phyloP scores from a whole-genome alignment of 495 filamentous ascomycete genomes.

The Penicillium cinerascens region DNA sequence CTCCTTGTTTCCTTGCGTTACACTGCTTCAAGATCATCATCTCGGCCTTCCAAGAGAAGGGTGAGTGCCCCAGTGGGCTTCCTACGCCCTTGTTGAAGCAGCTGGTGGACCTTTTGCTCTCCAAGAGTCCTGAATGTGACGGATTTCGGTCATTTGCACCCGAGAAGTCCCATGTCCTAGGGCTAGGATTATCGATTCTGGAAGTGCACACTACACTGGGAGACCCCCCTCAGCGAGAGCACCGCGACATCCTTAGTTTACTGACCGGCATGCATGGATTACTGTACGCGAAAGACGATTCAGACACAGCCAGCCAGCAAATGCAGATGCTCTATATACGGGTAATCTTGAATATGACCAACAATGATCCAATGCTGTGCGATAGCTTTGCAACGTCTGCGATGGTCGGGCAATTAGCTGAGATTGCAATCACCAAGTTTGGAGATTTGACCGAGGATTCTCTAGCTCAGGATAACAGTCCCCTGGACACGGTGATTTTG shows the following conservation, averaged over 20 bases:
- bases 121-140: conserved; percentile 6
- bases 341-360: conserved; percentile 82
- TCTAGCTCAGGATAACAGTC: conserved; percentile 42
- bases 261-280: conserved; percentile 31
- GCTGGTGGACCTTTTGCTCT: conserved; percentile 28
- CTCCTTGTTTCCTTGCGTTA: conserved; percentile 31
- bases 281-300: conserved; percentile 13
- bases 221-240: conserved; percentile 16
- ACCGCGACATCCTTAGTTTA: conserved; percentile 22
- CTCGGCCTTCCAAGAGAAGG: conserved; percentile 25
- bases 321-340: conserved; percentile 50
- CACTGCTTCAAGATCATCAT: conserved; percentile 29
- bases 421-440: conserved; percentile 44
- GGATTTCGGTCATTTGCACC: neutral
- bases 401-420: conserved; percentile 54
- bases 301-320: conserved; percentile 11
- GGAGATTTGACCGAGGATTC: conserved; percentile 36
- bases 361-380: conserved; percentile 69
- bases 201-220: conserved; percentile 52
- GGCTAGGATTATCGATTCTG: conserved; percentile 56
- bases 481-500: conserved; percentile 71
- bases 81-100: conserved; percentile 21
- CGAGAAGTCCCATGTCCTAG: conserved; percentile 17
- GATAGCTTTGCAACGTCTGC: conserved; percentile 57
- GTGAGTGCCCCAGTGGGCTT: conserved; percentile 22